Conservation (phyloP, 192 early-diverging fungal genomes). For the Gonapodya prolifera region DNA sequence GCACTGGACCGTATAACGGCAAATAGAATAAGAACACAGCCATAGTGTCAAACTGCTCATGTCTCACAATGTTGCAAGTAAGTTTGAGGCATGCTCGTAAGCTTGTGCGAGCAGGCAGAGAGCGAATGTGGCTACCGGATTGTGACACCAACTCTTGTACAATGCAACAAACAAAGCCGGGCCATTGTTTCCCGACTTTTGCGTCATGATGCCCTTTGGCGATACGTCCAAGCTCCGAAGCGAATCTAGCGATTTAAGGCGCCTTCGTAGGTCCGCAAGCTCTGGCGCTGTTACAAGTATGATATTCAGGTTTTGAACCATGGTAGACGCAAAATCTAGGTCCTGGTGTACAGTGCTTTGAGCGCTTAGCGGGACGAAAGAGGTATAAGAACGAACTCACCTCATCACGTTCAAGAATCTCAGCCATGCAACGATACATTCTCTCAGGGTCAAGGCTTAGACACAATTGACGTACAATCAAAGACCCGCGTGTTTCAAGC, state of each 20-base stretch:
- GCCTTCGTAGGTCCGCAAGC: conserved; percentile 60
- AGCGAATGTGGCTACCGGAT: conserved; percentile 83
- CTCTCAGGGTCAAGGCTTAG: conserved; percentile 77
- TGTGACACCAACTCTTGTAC: conserved; percentile 95
- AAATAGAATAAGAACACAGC: background rate
- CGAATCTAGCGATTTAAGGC: conserved; percentile 62
- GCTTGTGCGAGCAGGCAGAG: conserved; percentile 93
- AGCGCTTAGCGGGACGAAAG: background rate
- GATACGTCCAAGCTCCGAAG: conserved; percentile 5
- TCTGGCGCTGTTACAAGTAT: conserved; percentile 94
- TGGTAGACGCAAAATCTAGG: conserved; percentile 86
- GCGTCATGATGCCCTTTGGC: background rate
- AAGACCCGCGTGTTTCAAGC: conserved; percentile 74
- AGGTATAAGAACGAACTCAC: conserved; percentile 16
- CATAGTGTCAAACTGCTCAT: background rate
- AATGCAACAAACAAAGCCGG: conserved; percentile 70
- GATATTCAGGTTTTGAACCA: conserved; percentile 96
- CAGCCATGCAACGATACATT: conserved; percentile 77
- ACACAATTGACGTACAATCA: conserved; percentile 92
- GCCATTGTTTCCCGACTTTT: conserved; percentile 39
- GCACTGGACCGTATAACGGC: conserved; percentile 20
- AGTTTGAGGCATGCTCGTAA: conserved; percentile 76
- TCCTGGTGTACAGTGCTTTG: conserved; percentile 30
- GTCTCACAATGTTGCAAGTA: conserved; percentile 66
- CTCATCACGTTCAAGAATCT: conserved; percentile 74